Percentiles rank a stretch among this genome's conserved stretches.
These are phyloP conservation scores for Boletales sp. DNA, from an alignment of 768 basidiomycete genomes.

Conservation along the genomic window DNA sequence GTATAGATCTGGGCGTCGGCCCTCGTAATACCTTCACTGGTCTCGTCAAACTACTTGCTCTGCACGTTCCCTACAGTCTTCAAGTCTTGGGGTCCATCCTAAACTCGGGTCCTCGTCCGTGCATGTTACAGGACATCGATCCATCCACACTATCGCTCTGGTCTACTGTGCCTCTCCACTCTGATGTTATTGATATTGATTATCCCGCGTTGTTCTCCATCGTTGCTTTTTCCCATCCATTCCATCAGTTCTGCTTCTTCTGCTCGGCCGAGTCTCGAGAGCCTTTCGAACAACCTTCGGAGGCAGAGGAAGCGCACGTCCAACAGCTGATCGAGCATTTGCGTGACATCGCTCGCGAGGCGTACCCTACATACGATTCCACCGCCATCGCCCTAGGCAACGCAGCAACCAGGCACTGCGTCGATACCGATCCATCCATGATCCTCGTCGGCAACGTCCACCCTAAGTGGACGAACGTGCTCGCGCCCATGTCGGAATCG, in stretches of 20 bases:
- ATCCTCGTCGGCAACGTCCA: conserved; percentile 6
- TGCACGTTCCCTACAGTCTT: conserved; percentile 11
- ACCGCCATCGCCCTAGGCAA: background rate
- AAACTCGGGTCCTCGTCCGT: conserved; percentile 14
- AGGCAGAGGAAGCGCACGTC: conserved; percentile 12
- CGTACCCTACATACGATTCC: conserved; percentile 7
- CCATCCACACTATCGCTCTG: conserved; percentile 15
- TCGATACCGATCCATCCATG: conserved; percentile 8
- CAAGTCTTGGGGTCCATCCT: conserved; percentile 16
- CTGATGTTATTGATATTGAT: background rate
- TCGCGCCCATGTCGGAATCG: conserved; percentile 5
- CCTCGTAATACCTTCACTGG: conserved; percentile 1
- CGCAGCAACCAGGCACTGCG: background rate
- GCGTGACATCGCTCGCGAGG: background rate
- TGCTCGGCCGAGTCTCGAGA: conserved; percentile 13
- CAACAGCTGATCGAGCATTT: conserved; percentile 11
- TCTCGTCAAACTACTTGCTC: conserved; percentile 12
- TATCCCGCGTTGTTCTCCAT: conserved; percentile 18
- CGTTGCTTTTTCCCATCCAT: conserved; percentile 9
- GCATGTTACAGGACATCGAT: conserved; percentile 10
- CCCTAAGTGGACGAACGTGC: conserved; percentile 7
- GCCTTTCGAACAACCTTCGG: background rate
- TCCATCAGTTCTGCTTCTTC: conserved; percentile 12
- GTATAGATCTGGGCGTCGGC: conserved; percentile 8
- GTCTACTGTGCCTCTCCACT: conserved; percentile 16